Percentiles rank a stretch among this genome's conserved stretches.
Evolutionary conservation across 2,329 filamentous ascomycete species (phyloP).

Genomic region (Calonectria multiphialidica): DNA sequence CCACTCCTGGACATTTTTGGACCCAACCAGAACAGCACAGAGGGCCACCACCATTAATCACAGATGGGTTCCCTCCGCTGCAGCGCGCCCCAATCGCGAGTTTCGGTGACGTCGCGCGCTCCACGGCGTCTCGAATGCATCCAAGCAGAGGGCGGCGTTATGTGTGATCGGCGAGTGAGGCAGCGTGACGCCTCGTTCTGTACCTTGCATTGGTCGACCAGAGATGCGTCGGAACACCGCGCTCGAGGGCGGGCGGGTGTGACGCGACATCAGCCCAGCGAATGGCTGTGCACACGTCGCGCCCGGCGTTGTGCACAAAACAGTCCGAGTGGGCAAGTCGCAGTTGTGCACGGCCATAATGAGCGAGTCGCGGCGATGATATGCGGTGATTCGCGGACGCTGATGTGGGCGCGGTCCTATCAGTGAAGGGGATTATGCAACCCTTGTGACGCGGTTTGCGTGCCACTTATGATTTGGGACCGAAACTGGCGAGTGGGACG

Average conservation of each 20-base stretch:
- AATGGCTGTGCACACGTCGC: slow-evolving; percentile 48
- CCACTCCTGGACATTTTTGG: not conserved
- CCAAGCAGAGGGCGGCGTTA: slow-evolving; percentile 32
- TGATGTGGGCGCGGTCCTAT: slow-evolving; percentile 42
- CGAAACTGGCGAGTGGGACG: slow-evolving; percentile 38
- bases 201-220: slow-evolving; percentile 44
- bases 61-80: slow-evolving; percentile 30
- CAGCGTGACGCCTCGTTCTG: slow-evolving; percentile 38
- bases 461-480: slow-evolving; percentile 43
- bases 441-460: slow-evolving; percentile 50
- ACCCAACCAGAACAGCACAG: slow-evolving; percentile 34
- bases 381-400: slow-evolving; percentile 33
- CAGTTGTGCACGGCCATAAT: slow-evolving; percentile 40
- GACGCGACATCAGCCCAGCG: slow-evolving; percentile 43
- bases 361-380: slow-evolving; percentile 38
- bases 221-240: slow-evolving; percentile 36
- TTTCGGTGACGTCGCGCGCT: slow-evolving; percentile 40
- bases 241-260: slow-evolving; percentile 39
- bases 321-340: slow-evolving; percentile 40
- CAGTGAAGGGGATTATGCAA: slow-evolving; percentile 50
- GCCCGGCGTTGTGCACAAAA: slow-evolving; percentile 38
- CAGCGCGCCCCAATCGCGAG: slow-evolving; percentile 19
- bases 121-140: slow-evolving; percentile 33
- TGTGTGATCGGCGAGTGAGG: slow-evolving; percentile 36
- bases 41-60: slow-evolving; percentile 24